Conservation (phyloP, 2,329 filamentous ascomycete genomes). For the Claviceps pazoutovae region DNA sequence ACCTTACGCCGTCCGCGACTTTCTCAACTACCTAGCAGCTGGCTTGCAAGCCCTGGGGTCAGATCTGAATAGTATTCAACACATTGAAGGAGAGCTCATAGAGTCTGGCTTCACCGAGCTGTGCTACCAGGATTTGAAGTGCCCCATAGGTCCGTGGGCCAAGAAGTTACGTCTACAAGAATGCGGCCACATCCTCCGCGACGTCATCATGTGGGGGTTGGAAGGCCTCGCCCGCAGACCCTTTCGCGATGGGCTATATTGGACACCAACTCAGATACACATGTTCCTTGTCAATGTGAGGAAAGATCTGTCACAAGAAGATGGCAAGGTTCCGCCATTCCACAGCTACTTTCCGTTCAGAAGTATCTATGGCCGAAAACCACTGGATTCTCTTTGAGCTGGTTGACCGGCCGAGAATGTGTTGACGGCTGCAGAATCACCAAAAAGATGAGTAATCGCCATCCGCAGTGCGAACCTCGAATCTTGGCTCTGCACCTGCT, state of each 20-base stretch:
- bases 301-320: constrained; percentile 21
- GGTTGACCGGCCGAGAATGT: not conserved
- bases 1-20: constrained; percentile 34
- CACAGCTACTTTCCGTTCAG: constrained; percentile 28
- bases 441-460: too few species aligned
- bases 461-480: not conserved
- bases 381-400: constrained; percentile 8
- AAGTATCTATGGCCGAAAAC: constrained; percentile 25
- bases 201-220: constrained; percentile 27
- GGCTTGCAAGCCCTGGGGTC: constrained; percentile 28
- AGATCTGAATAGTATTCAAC: constrained; percentile 26
- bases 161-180: constrained; percentile 26
- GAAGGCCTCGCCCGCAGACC: constrained; percentile 24
- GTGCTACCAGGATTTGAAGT: constrained; percentile 28
- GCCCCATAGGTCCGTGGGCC: constrained; percentile 36
- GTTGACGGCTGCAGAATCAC: not conserved
- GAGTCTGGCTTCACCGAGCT: constrained; percentile 29
- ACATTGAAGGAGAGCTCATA: constrained; percentile 21
- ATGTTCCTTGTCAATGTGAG: constrained; percentile 30
- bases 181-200: constrained; percentile 31
- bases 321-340: constrained; percentile 18
- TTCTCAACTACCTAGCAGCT: constrained; percentile 24
- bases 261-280: constrained; percentile 28
- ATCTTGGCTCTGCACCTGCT: not conserved
- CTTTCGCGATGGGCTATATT: constrained; percentile 25